Conservation (phyloP, 495 filamentous ascomycete species). For the Xylaria palmicola region DNA sequence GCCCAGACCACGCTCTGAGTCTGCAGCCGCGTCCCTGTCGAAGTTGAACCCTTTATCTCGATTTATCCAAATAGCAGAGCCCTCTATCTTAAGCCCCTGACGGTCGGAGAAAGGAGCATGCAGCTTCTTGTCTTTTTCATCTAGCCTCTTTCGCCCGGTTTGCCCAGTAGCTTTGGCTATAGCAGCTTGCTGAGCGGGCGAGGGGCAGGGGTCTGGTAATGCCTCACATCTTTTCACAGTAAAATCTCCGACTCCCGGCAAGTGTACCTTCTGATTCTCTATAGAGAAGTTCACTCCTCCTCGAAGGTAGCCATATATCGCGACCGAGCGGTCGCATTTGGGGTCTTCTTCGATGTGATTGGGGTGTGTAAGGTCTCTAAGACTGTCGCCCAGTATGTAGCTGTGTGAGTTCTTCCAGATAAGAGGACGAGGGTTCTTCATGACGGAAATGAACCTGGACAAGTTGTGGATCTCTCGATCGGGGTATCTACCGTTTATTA, state of each 20-base stretch:
- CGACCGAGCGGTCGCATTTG: slow-evolving; percentile 86
- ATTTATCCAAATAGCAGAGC: slow-evolving; percentile 58
- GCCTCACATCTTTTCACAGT: slow-evolving; percentile 79
- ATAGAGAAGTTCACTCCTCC: slow-evolving; percentile 97
- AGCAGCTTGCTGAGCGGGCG: slow-evolving; percentile 83
- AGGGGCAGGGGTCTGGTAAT: slow-evolving; percentile 92
- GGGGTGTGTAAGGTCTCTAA: slow-evolving; percentile 90
- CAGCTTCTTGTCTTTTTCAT: slow-evolving; percentile 92
- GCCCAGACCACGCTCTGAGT: slow-evolving; percentile 73
- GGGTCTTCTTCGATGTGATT: slow-evolving; percentile 81
- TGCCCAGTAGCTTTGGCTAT: slow-evolving; percentile 81
- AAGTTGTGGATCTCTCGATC: slow-evolving; percentile 96
- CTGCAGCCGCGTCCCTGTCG: slow-evolving; percentile 64
- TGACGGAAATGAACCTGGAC: slow-evolving; percentile 89
- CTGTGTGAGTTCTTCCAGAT: slow-evolving; percentile 97
- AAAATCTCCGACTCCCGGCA: slow-evolving; percentile 93
- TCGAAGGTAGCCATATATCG: slow-evolving; percentile 88
- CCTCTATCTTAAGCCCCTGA: slow-evolving; percentile 73
- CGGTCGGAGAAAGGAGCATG: slow-evolving; percentile 98
- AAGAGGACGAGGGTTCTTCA: slow-evolving; percentile 96
- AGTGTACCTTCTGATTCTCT: slow-evolving; percentile 82
- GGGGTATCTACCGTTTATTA: slow-evolving; percentile 94
- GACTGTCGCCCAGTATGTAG: slow-evolving; percentile 88
- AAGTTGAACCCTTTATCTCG: slow-evolving; percentile 68
- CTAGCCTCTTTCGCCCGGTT: slow-evolving; percentile 67